These are phyloP conservation scores for Benincasa hispida DNA, from an alignment of 306 rosid genomes.

Conservation along the genomic window DNA sequence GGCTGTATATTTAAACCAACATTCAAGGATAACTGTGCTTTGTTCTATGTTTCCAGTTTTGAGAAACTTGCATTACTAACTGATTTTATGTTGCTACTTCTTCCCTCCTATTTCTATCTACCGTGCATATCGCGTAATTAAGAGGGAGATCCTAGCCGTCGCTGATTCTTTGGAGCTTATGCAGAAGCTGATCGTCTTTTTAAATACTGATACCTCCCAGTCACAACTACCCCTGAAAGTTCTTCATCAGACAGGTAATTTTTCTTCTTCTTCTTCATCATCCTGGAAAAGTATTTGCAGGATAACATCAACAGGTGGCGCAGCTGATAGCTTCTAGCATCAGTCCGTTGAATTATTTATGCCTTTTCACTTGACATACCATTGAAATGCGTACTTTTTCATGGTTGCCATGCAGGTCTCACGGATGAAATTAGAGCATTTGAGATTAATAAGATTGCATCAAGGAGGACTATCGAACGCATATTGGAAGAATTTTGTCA, in stretches of 20 bases:
- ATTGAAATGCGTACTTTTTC: background rate
- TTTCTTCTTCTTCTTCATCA: background rate
- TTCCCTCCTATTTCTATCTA: background rate
- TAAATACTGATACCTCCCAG: conserved; percentile 49
- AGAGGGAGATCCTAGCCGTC: conserved; percentile 69
- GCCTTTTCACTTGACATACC: background rate
- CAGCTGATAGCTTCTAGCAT: background rate
- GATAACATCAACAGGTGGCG: background rate
- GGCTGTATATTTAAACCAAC: background rate
- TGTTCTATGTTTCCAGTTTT: background rate
- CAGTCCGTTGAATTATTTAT: background rate
- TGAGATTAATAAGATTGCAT: conserved; percentile 50
- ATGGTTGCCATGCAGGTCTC: conserved; percentile 30
- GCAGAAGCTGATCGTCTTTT: conserved; percentile 51
- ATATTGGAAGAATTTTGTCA: conserved; percentile 55
- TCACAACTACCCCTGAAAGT: conserved; percentile 54
- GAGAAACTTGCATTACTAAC: background rate
- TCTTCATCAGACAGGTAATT: conserved; percentile 39
- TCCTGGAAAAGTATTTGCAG: background rate
- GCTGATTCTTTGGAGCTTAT: conserved; percentile 58
- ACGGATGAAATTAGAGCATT: conserved; percentile 56
- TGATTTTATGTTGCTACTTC: background rate
- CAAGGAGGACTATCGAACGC: conserved; percentile 56
- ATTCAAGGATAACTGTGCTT: background rate
- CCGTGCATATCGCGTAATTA: conserved; percentile 1